Percentiles rank a stretch among this genome's conserved stretches.
These are phyloP conservation scores for Fraxinus velutina DNA, from an alignment of 305 asterid genomes.

Conservation along the genomic window DNA sequence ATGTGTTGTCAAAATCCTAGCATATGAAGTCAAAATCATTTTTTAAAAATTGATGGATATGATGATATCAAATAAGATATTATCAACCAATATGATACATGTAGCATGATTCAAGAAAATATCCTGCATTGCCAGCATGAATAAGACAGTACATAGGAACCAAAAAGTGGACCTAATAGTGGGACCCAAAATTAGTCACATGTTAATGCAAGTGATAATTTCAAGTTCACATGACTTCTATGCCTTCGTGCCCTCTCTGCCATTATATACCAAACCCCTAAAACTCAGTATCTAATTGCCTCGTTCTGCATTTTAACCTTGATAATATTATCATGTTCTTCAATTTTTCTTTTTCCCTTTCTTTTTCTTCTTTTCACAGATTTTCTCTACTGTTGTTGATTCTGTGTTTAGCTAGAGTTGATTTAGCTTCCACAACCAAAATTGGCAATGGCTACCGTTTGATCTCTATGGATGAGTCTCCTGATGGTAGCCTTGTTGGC, in stretches of 20 bases:
- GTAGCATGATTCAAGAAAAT: not conserved
- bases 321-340: not conserved
- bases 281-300: not conserved
- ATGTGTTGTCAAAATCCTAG: no score
- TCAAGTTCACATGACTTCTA: not conserved
- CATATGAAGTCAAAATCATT: no score
- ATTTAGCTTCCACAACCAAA: slow-evolving; percentile 26
- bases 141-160: not conserved
- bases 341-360: not conserved
- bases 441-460: slow-evolving; percentile 80
- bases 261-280: not conserved
- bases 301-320: not conserved
- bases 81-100: no score
- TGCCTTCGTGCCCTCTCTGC: not conserved
- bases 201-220: not conserved
- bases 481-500: slow-evolving; percentile 73
- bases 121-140: not conserved
- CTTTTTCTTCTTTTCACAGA: not conserved
- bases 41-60: no score
- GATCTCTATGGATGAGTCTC: slow-evolving; percentile 56
- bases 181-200: not conserved
- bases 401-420: slow-evolving; percentile 12
- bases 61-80: no score
- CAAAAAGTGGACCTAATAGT: not conserved
- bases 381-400: slow-evolving; percentile 9